A percentile compares a stretch with the other conserved stretches of the same genome.
Conservation (phyloP, 23 red algal species). For the Gracilaria gracilis region DNA sequence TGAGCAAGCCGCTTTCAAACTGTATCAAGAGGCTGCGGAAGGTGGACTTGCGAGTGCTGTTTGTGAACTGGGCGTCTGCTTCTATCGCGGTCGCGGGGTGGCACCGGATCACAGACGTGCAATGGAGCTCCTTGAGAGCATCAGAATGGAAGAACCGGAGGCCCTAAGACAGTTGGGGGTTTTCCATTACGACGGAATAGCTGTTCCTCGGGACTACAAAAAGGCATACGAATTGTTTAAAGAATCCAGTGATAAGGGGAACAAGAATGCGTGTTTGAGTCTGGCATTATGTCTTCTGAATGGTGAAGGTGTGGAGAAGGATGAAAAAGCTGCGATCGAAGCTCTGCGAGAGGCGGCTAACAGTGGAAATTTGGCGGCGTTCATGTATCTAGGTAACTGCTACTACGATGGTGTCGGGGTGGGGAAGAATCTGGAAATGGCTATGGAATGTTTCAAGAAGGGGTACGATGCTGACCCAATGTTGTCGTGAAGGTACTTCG, state of each 20-base stretch:
- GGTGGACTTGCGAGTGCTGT: conserved; percentile 34
- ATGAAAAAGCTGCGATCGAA: conserved; percentile 32
- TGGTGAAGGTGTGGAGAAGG: conserved; percentile 48
- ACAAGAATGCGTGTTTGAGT: conserved; percentile 31
- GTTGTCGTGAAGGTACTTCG: neutral
- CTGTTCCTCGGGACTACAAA: conserved; percentile 31
- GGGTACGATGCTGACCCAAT: conserved; percentile 6
- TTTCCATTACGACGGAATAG: conserved; percentile 59
- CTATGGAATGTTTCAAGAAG: conserved; percentile 14
- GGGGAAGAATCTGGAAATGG: neutral
- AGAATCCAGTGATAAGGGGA: conserved; percentile 11
- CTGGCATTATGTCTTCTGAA: conserved; percentile 34
- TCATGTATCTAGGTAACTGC: conserved; percentile 46
- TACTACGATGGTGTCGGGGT: conserved; percentile 51
- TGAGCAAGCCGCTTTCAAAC: conserved; percentile 28
- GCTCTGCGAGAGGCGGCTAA: conserved; percentile 1
- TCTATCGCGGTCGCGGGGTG: conserved; percentile 54
- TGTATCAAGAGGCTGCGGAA: conserved; percentile 52
- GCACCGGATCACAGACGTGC: conserved; percentile 14
- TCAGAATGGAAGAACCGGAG: conserved; percentile 44
- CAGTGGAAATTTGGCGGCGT: conserved; percentile 20
- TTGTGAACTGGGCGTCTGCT: conserved; percentile 62
- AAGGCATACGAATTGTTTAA: conserved; percentile 34
- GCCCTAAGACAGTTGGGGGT: conserved; percentile 60
- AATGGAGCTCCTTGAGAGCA: conserved; percentile 39